Base-by-base conservation (phyloP, 148 eudicot species). In the Rhododendron williamsianum region DNA sequence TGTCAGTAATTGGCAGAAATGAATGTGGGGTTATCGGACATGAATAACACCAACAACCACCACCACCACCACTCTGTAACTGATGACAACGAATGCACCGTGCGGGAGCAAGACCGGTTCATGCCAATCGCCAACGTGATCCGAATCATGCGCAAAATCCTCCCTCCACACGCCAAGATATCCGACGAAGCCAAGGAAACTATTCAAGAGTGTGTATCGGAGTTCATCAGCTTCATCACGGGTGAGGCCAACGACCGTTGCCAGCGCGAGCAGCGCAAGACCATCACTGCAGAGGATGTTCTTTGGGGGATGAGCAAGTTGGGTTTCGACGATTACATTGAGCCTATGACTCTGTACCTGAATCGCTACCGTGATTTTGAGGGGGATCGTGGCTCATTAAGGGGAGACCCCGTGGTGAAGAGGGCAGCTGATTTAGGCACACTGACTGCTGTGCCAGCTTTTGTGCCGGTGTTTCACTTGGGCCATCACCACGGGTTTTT, bases 51-150 rank as follows among this genome's bases (percentile, higher is more conserved):
- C 58, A 79, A 69, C 84, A 72, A 82, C 87, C 83, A 60, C 76
- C 36, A 41, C 48, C 74, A 71, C 77, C 25, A 80, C 67, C 80
- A 82, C 58, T 8, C 81, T 4, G 33, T 90, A 30, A 73, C 82
- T 6, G 90, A 84, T 10, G 91, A 86, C 83, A 85, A 77, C 3
- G 99, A 96, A 60, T 93, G 99, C 93, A 88, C 84, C 0, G 95
- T 96, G 1, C 88, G 98, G 9, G 99, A 96, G 87, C 99, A 96
- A 85, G 98, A 96, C 88, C 89, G 97, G 18, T 95, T 95, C 92
- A 96, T 96, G 99, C 99, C 99, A 6, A 95, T 96, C 0, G 99
- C 99, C 21, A 96, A 96, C 43, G 97, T 96, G 83, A 96, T 95
- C 76, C 76, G 99, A 16, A 94, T 96, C 88, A 96, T 96, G 99